Percentiles rank a stretch among this genome's conserved stretches.
Evolutionary conservation across 2,329 filamentous ascomycete genomes (phyloP).

Genomic region (Biscogniauxia sp.): DNA sequence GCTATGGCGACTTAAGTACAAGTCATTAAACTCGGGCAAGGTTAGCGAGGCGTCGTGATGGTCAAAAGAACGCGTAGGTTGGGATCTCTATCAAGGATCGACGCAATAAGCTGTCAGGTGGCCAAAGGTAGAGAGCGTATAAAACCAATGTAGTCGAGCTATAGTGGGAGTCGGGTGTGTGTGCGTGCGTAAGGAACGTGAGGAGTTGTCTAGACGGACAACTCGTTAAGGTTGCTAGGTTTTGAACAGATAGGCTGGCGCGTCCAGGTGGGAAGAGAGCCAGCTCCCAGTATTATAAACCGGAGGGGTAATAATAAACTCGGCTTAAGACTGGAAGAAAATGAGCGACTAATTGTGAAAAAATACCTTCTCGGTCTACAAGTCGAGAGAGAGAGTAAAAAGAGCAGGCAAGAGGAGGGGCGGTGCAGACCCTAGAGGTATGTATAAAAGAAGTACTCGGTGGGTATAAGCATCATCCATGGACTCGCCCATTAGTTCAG

Average conservation of each 20-base stretch:
- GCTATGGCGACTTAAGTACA: slow-evolving; percentile 30
- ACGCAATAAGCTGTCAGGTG: slow-evolving; percentile 26
- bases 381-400: slow-evolving; percentile 42
- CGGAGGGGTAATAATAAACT: slow-evolving; percentile 41
- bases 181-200: slow-evolving; percentile 38
- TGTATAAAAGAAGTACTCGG: slow-evolving; percentile 52
- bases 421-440: slow-evolving; percentile 50
- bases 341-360: slow-evolving; percentile 49
- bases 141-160: slow-evolving; percentile 19
- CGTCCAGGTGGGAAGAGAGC: slow-evolving; percentile 49
- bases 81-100: slow-evolving; percentile 23
- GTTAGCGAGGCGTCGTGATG: slow-evolving; percentile 23
- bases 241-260: slow-evolving; percentile 36
- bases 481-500: slow-evolving; percentile 37
- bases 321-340: slow-evolving; percentile 37
- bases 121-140: slow-evolving; percentile 34
- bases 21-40: slow-evolving; percentile 30
- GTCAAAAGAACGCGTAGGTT: slow-evolving; percentile 39
- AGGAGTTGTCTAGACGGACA: slow-evolving; percentile 42
- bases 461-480: slow-evolving; percentile 42
- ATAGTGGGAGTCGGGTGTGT: slow-evolving; percentile 11
- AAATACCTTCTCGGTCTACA: slow-evolving; percentile 33
- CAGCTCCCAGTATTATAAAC: slow-evolving; percentile 53
- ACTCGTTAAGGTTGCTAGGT: slow-evolving; percentile 40
- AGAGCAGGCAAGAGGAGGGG: slow-evolving; percentile 42